Percentiles rank a stretch among this genome's conserved stretches.
Conservation (phyloP, 352 stramenopile species). For the Salisapilia sapeloensis region DNA sequence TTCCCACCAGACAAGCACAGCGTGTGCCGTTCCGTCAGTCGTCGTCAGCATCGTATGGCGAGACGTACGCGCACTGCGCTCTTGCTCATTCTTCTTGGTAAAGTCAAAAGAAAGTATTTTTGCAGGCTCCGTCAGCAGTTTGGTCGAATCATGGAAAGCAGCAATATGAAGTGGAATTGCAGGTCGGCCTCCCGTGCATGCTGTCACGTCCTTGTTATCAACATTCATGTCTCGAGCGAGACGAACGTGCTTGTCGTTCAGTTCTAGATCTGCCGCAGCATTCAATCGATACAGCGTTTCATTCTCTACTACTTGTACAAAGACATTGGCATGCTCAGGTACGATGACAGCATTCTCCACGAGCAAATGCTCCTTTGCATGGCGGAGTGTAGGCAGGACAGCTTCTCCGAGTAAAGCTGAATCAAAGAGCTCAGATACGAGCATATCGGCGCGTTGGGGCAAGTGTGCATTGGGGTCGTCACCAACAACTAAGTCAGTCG, state of each 20-base stretch:
- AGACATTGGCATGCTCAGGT: conserved; percentile 44
- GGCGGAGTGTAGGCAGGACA: conserved; percentile 67
- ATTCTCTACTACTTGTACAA: conserved; percentile 50
- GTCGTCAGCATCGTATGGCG: conserved; percentile 5
- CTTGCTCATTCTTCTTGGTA: conserved; percentile 13
- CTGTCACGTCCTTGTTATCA: conserved; percentile 32
- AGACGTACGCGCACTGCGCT: conserved; percentile 3
- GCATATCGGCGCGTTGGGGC: conserved; percentile 63
- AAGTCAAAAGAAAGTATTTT: conserved; percentile 57
- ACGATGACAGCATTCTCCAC: conserved; percentile 38
- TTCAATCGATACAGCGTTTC: conserved; percentile 52
- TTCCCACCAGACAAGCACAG: conserved; percentile 69
- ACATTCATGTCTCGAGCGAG: too few species aligned
- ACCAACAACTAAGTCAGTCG: conserved; percentile 44
- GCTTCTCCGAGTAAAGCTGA: conserved; percentile 81
- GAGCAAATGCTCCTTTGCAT: conserved; percentile 56
- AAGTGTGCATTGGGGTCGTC: conserved; percentile 12
- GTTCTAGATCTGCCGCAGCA: conserved; percentile 15
- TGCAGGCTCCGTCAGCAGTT: conserved; percentile 17
- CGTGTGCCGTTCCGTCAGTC: conserved; percentile 21
- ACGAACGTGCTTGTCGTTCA: conserved; percentile 13
- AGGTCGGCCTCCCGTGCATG: conserved; percentile 40
- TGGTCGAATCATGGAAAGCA: conserved; percentile 15
- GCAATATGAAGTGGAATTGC: conserved; percentile 48
- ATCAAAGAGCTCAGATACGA: conserved; percentile 90